Conservation (phyloP, 2,329 filamentous ascomycete species). For the Fusarium siculi region DNA sequence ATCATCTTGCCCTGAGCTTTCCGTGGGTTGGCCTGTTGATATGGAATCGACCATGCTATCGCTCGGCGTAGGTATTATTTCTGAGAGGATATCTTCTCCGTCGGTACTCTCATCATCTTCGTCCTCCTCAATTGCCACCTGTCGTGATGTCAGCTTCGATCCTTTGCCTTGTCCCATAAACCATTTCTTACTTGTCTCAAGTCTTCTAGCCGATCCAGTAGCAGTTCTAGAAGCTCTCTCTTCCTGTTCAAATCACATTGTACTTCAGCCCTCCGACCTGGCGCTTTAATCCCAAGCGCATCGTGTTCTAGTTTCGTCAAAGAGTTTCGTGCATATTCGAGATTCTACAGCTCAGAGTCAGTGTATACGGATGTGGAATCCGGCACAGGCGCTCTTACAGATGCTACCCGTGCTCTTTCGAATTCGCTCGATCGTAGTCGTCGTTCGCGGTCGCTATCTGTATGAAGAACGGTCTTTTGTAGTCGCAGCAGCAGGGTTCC, state of each 20-base stretch:
- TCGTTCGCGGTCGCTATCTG: constrained; percentile 67
- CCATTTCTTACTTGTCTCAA: constrained; percentile 65
- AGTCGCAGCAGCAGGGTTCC: constrained; percentile 73
- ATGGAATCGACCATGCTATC: constrained; percentile 59
- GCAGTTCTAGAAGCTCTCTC: constrained; percentile 71
- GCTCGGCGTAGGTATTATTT: constrained; percentile 65
- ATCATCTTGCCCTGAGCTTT: constrained; percentile 37
- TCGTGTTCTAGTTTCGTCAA: constrained; percentile 79
- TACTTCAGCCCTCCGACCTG: constrained; percentile 66
- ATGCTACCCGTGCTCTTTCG: constrained; percentile 63
- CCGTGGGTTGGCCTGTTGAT: constrained; percentile 43
- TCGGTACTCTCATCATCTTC: constrained; percentile 58
- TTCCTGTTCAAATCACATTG: constrained; percentile 73
- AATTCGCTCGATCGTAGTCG: constrained; percentile 70
- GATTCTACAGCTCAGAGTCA: constrained; percentile 62
- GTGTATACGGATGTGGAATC: not conserved
- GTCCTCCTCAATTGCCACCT: constrained; percentile 51
- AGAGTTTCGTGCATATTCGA: constrained; percentile 75
- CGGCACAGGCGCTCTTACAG: constrained; percentile 49
- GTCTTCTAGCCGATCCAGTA: constrained; percentile 75
- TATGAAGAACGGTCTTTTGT: constrained; percentile 71
- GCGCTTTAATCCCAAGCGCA: constrained; percentile 67
- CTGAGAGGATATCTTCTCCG: constrained; percentile 67
- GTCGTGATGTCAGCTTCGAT: constrained; percentile 14
- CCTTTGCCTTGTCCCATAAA: not conserved